Percentiles rank a stretch among this genome's conserved stretches.
These are phyloP conservation scores for Lasiosphaeriaceae sp. DNA, from an alignment of 495 filamentous ascomycete genomes.

Conservation along the genomic window DNA sequence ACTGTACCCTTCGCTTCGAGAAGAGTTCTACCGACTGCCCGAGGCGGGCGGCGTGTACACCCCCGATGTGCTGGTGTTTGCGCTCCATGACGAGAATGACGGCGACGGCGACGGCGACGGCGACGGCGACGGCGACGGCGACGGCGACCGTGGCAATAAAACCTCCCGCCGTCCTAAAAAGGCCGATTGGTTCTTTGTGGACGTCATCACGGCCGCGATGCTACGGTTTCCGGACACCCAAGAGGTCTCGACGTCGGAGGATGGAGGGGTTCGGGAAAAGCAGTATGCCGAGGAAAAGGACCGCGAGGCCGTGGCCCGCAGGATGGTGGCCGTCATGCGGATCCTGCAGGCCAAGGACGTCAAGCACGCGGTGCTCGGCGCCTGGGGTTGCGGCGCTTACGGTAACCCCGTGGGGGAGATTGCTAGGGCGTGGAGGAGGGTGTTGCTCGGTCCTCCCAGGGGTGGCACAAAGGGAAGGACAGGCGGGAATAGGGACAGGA, in stretches of 20 bases:
- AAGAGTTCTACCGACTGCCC: conserved; percentile 53
- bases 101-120: conserved; percentile 4
- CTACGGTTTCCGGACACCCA: conserved; percentile 38
- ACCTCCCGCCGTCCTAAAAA: too few species aligned
- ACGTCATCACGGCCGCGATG: conserved; percentile 58
- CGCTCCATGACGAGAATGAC: conserved; percentile 1
- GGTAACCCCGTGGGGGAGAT: conserved; percentile 59
- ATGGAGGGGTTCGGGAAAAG: conserved; percentile 6
- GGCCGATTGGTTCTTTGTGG: conserved; percentile 40
- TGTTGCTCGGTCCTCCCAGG: conserved; percentile 45
- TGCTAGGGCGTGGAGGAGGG: conserved; percentile 57
- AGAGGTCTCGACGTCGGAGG: background rate
- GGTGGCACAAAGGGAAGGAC: too few species aligned
- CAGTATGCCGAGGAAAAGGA: conserved; percentile 36
- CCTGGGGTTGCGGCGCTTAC: conserved; percentile 67
- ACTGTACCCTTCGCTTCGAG: conserved; percentile 51
- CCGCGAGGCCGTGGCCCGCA: conserved; percentile 49
- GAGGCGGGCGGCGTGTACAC: conserved; percentile 55
- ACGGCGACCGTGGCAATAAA: background rate
- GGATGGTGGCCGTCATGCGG: conserved; percentile 59
- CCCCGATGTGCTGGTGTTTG: conserved; percentile 38
- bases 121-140: background rate
- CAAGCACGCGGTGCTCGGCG: conserved; percentile 57
- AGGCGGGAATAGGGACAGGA: too few species aligned
- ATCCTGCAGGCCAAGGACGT: conserved; percentile 50